These are phyloP conservation scores for Heimioporus sp. DNA, from an alignment of 768 basidiomycete genomes.

Conservation along the genomic window DNA sequence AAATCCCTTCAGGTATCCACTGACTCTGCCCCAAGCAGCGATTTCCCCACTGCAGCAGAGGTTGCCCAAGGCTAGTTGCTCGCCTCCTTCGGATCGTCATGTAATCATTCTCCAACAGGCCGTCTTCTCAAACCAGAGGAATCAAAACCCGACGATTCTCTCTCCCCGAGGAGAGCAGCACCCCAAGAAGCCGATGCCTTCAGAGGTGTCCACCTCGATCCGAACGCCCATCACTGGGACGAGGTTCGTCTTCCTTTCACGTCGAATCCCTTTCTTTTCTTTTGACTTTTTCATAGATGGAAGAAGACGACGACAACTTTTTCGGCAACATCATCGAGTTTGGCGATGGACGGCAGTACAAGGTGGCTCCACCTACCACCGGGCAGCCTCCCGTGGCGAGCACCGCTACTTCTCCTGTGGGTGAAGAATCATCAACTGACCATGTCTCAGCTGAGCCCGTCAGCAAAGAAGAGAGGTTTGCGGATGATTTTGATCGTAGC, in stretches of 20 bases:
- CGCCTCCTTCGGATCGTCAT: neutral
- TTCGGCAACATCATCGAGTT: conserved; percentile 91
- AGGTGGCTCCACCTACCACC: conserved; percentile 54
- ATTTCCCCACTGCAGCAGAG: conserved; percentile 97
- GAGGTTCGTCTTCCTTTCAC: conserved; percentile 59
- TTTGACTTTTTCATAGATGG: conserved; percentile 52
- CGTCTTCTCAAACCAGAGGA: conserved; percentile 26
- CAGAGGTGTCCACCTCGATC: conserved; percentile 89
- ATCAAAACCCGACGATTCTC: conserved; percentile 52
- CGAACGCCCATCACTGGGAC: conserved; percentile 97
- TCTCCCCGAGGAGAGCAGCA: conserved; percentile 53
- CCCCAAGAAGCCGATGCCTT: conserved; percentile 91
- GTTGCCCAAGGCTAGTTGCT: conserved; percentile 72
- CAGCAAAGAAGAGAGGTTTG: conserved; percentile 84
- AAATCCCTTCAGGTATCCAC: conserved; percentile 35
- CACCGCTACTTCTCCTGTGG: conserved; percentile 9
- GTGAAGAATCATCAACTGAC: conserved; percentile 16
- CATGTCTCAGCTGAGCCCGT: conserved; percentile 43
- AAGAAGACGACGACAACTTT: conserved; percentile 91
- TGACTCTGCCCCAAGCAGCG: conserved; percentile 49
- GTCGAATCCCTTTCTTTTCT: neutral
- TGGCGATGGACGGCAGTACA: conserved; percentile 91
- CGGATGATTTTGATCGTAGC: conserved; percentile 92
- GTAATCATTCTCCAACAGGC: conserved; percentile 20
- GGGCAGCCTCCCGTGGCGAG: conserved; percentile 24